Conservation (phyloP, 2,329 filamentous ascomycete genomes). For the Xylariaceae sp. region DNA sequence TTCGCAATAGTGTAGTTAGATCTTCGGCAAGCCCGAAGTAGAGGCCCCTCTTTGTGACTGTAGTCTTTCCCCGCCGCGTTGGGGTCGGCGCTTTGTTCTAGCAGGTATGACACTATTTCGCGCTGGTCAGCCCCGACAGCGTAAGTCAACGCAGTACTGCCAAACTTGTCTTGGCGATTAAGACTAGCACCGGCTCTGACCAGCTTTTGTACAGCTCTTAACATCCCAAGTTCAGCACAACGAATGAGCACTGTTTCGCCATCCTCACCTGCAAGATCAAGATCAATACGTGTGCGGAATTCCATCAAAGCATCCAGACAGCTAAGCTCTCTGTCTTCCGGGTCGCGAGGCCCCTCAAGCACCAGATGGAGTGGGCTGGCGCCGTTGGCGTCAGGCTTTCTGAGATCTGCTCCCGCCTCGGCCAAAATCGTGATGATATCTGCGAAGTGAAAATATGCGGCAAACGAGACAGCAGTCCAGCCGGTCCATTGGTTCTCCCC, state of each 20-base stretch:
- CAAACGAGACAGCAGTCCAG: slow-evolving; percentile 8
- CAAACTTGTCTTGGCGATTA: not conserved
- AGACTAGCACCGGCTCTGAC: slow-evolving; percentile 4
- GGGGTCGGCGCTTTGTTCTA: slow-evolving; percentile 5
- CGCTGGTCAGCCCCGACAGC: not conserved
- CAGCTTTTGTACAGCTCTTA: slow-evolving; percentile 6
- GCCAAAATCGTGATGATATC: slow-evolving; percentile 6
- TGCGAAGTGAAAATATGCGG: slow-evolving; percentile 1
- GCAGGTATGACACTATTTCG: slow-evolving; percentile 4
- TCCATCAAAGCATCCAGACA: slow-evolving; percentile 4
- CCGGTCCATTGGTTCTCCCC: not conserved
- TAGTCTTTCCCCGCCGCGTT: not conserved
- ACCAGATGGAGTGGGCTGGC: not conserved
- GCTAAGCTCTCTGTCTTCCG: not conserved
- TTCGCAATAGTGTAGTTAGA: not conserved
- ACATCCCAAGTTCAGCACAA: not conserved
- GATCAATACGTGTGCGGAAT: slow-evolving; percentile 4
- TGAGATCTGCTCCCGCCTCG: slow-evolving; percentile 7
- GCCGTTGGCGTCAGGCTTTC: not conserved
- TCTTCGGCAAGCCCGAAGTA: slow-evolving; percentile 1
- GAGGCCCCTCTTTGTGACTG: not conserved
- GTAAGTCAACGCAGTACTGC: not conserved
- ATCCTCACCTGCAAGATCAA: not conserved
- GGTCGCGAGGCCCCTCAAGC: not conserved
- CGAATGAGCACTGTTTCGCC: slow-evolving; percentile 3